Conservation (phyloP, 1,139 yeast genomes). For the Blastobotrys raffinosifermentans region DNA sequence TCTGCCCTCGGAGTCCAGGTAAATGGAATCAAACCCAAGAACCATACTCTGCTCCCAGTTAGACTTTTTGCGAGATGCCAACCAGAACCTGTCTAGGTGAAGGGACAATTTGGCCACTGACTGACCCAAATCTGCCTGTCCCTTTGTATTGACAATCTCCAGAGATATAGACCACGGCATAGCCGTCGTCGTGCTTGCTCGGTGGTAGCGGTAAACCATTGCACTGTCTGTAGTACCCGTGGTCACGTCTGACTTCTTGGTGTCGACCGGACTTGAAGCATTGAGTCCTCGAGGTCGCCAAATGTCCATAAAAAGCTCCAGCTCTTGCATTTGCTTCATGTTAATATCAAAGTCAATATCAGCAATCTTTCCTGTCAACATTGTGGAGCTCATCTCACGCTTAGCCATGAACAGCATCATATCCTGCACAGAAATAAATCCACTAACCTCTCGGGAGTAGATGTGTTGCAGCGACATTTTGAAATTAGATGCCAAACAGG, state of each 20-base stretch:
- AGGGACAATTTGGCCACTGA: conserved; percentile 65
- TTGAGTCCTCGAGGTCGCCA: conserved; percentile 52
- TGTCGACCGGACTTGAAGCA: background rate
- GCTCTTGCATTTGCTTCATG: conserved; percentile 79
- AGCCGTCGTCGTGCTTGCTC: conserved; percentile 58
- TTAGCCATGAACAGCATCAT: conserved; percentile 38
- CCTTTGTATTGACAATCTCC: conserved; percentile 46
- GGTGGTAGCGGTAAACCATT: conserved; percentile 48
- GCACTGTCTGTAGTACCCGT: conserved; percentile 12
- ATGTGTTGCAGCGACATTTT: conserved; percentile 79
- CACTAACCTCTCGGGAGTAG: conserved; percentile 85
- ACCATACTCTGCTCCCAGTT: conserved; percentile 70
- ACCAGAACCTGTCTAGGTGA: conserved; percentile 57
- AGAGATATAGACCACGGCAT: conserved; percentile 73
- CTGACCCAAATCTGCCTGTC: conserved; percentile 74
- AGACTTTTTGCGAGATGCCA: conserved; percentile 58
- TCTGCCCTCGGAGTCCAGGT: conserved; percentile 62
- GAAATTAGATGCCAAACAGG: conserved; percentile 46
- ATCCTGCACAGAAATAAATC: conserved; percentile 55
- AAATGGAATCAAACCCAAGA: conserved; percentile 51
- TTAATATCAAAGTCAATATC: conserved; percentile 62
- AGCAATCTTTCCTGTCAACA: conserved; percentile 47
- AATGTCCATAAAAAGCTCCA: conserved; percentile 74
- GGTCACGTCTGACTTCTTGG: background rate
- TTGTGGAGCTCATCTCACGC: conserved; percentile 22